phyloP scores from a whole-genome alignment of 2,329 filamentous ascomycete species.

The Mycogone perniciosa region DNA sequence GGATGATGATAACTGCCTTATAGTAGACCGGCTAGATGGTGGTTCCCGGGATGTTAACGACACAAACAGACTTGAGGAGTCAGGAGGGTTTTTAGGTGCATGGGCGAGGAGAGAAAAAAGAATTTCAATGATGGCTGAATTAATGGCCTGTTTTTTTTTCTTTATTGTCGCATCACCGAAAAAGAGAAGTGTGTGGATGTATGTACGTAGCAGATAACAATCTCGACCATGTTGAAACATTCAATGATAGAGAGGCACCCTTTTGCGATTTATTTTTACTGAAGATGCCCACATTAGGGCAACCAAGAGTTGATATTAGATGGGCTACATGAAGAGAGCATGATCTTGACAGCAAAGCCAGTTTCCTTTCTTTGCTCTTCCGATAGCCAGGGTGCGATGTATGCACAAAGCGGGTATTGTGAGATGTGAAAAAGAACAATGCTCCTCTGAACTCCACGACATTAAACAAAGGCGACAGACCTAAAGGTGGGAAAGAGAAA shows the following conservation, averaged over 20 bases:
- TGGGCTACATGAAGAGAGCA: background rate
- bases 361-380: background rate
- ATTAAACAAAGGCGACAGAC: background rate
- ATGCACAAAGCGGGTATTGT: background rate
- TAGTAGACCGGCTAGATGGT: conserved; percentile 4
- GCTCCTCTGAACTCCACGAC: conserved; percentile 3
- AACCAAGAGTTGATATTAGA: too few species aligned
- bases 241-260: too few species aligned
- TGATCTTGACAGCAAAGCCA: background rate
- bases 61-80: background rate
- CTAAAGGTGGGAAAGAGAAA: background rate
- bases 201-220: background rate
- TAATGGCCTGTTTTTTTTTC: background rate
- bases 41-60: background rate
- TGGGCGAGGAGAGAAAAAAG: background rate
- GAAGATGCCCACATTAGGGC: too few species aligned
- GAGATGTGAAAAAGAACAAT: background rate
- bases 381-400: too few species aligned
- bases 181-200: background rate
- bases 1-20: background rate
- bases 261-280: too few species aligned
- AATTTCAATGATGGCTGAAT: background rate
- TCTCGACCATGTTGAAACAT: background rate
- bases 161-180: background rate
- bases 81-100: background rate